Conservation (phyloP, 75 land plant genomes). For the Isoetes taiwanensis region DNA sequence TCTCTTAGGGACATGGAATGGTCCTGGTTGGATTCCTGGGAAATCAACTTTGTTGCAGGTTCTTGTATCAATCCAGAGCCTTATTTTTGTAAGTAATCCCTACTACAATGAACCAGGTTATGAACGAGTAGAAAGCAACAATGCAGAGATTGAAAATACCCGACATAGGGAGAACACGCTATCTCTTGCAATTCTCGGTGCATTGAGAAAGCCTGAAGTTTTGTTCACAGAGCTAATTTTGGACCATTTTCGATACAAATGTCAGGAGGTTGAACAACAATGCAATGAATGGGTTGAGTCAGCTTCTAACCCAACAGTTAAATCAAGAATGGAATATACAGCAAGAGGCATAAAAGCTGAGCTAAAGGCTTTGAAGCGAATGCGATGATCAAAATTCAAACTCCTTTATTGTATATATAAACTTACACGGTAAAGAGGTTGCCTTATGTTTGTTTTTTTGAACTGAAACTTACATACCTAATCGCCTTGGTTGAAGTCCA, state of each 20-base stretch:
- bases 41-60: slow-evolving; percentile 35
- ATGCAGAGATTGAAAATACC: slow-evolving; percentile 18
- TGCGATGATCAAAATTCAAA: too few species aligned
- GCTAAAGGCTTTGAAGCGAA: slow-evolving; percentile 6
- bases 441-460: too few species aligned
- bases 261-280: slow-evolving; percentile 18
- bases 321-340: neutral
- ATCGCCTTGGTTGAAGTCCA: too few species aligned
- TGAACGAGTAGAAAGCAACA: slow-evolving; percentile 10
- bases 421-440: too few species aligned
- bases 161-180: slow-evolving; percentile 24
- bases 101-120: slow-evolving; percentile 35
- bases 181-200: slow-evolving; percentile 17
- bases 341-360: slow-evolving; percentile 6
- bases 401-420: too few species aligned
- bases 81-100: slow-evolving; percentile 27
- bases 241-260: slow-evolving; percentile 21
- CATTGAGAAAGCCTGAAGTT: slow-evolving; percentile 24
- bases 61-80: slow-evolving; percentile 28
- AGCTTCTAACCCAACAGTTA: neutral
- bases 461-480: too few species aligned
- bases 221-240: slow-evolving; percentile 16
- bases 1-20: slow-evolving; percentile 34
- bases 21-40: slow-evolving; percentile 29
- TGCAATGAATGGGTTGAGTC: slow-evolving; percentile 20